A percentile compares a stretch with the other conserved stretches of the same genome.
Evolutionary conservation across 73 alveolate species (phyloP).

Genomic region (Effrenium voratum): DNA sequence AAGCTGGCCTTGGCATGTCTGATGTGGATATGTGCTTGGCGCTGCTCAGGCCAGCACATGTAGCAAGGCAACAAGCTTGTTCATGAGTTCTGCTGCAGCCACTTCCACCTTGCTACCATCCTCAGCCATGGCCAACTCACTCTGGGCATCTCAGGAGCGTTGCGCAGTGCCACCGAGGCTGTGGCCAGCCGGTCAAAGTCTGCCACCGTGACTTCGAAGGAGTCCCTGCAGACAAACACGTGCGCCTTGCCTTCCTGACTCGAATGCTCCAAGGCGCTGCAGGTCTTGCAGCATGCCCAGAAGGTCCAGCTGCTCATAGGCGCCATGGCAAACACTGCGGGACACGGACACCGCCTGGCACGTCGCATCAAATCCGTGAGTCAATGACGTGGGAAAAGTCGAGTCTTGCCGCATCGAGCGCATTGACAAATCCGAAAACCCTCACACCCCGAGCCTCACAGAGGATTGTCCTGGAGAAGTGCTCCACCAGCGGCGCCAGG

Average conservation of each 20-base stretch:
- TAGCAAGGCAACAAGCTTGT: constrained; percentile 70
- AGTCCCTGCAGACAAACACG: constrained; percentile 11
- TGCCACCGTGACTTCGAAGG: constrained; percentile 63
- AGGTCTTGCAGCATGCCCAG: constrained; percentile 81
- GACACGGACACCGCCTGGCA: constrained; percentile 69
- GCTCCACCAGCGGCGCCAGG: constrained; percentile 66
- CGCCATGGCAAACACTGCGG: constrained; percentile 59
- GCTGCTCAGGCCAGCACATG: constrained; percentile 2
- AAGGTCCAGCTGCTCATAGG: constrained; percentile 56
- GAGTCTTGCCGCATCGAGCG: not conserved
- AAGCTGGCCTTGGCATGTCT: not conserved
- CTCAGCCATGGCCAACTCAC: not conserved
- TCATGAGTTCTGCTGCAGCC: constrained; percentile 70
- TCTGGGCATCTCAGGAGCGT: not conserved
- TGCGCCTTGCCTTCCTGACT: not conserved
- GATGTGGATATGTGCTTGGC: not conserved
- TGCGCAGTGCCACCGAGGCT: not conserved
- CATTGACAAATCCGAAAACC: not conserved
- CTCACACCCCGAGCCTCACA: not conserved
- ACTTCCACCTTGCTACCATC: constrained; percentile 42
- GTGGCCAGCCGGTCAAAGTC: constrained; percentile 10
- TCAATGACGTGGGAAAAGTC: not conserved
- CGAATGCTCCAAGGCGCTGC: constrained; percentile 3
- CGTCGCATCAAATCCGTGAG: not conserved
- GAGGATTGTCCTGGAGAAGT: constrained; percentile 55